These are phyloP conservation scores for Microcos paniculata DNA, from an alignment of 345 rosid genomes.

Conservation along the genomic window DNA sequence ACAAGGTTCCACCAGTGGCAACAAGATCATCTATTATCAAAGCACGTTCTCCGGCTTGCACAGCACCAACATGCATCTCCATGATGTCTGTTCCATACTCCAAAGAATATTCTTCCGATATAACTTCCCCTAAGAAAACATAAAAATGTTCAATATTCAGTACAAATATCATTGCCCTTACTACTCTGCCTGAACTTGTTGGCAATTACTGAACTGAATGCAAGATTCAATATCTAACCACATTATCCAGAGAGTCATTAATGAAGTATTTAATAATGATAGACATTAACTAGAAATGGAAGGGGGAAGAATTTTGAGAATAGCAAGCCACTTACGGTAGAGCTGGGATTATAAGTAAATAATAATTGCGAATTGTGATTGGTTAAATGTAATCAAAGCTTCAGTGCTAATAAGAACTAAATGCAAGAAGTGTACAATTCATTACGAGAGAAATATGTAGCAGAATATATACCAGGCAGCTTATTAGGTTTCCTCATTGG, in stretches of 20 bases:
- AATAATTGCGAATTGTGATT: not conserved
- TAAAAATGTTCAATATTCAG: slow-evolving; percentile 9
- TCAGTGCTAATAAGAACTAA: not conserved
- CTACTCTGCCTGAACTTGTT: not conserved
- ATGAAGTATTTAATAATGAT: not conserved
- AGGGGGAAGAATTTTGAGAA: not conserved
- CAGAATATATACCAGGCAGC: slow-evolving; percentile 63
- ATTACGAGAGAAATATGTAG: not conserved
- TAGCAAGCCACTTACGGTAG: not conserved
- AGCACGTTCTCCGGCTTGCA: slow-evolving; percentile 84
- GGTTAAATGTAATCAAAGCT: not conserved
- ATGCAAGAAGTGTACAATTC: not conserved
- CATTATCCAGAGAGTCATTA: not conserved
- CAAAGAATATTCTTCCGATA: slow-evolving; percentile 86
- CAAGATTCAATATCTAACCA: not conserved
- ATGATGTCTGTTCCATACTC: slow-evolving; percentile 95
- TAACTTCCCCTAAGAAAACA: slow-evolving; percentile 65
- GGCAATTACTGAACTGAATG: not conserved
- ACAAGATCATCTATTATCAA: slow-evolving; percentile 88
- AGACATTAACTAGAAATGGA: not conserved
- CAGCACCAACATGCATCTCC: slow-evolving; percentile 99
- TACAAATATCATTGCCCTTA: not conserved
- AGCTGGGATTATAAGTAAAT: not conserved
- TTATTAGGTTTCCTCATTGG: slow-evolving; percentile 98
- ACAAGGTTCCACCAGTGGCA: slow-evolving; percentile 95